Evolutionary conservation across 2,329 filamentous ascomycete genomes (phyloP), one percentile per base, ranked within the genome.

Genomic region (Nemania sp.): DNA sequence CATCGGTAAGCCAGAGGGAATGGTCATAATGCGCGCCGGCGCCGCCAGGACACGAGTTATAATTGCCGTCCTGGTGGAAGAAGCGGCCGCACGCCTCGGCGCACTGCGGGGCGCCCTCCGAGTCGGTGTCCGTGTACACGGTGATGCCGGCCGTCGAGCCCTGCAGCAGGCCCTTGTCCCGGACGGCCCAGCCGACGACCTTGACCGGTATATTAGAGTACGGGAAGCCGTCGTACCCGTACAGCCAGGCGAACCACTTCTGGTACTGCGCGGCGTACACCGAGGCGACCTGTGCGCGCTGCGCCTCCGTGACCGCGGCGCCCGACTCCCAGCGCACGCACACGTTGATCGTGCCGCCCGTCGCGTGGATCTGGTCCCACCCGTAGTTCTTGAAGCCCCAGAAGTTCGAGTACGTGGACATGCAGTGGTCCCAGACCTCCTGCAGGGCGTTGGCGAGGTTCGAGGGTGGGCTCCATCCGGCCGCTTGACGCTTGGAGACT

Each of bases 251-350:
- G 15, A 63, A 63, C 61, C 61, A 63, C 29, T 63, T 63, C 52
- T 63, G 61, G 52, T 63, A 63, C 52, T 63, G 61, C 27, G 52
- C 43, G 15, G 61, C 52, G 52, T 63, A 63, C 13, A 63, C 61
- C 7, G 61, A 63, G 43, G 61, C 61, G 7, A 63, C 43, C 15
- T 56, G 52, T 1, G 61, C 41, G 41, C 61, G 61, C 22, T 63
- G 61, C 20, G 61, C 61, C 22, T 56, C 61, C 15, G 61, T 64
- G 4, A 64, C 43, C 15, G 61, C 10, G 3, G 52, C 38, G 41
- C 18, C 26, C 22, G 61, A 63, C 61, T 63, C 61, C 61, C 61
- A 63, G n/a, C 61, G 61, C 52, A 63, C 61, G 53, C 61, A 63
- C 18, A 63, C 61, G 43, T 63, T 63, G 53, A 63, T 63, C 43